Evolutionary conservation across 129 eudicot species (phyloP).

Genomic region (Tagetes patula): DNA sequence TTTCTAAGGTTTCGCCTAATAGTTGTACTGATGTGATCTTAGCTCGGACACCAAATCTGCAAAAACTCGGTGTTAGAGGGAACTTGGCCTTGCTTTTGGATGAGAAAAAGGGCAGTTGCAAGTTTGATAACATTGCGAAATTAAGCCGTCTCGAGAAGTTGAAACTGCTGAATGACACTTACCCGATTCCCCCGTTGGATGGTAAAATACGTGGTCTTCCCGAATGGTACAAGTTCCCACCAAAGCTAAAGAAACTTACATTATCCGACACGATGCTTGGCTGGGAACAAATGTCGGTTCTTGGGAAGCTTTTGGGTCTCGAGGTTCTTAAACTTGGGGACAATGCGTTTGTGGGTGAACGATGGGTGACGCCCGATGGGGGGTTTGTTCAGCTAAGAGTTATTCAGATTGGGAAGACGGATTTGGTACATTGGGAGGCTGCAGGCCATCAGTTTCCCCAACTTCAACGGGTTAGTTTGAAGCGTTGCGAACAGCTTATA

Average conservation of each 20-base stretch:
- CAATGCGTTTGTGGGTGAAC: slow-evolving; percentile 46
- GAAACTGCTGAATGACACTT: slow-evolving; percentile 47
- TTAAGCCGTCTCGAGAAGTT: slow-evolving; percentile 42
- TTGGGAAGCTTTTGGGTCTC: slow-evolving; percentile 46
- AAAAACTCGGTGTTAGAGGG: slow-evolving; percentile 50
- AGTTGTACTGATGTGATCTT: slow-evolving; percentile 40
- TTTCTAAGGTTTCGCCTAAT: slow-evolving; percentile 30
- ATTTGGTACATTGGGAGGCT: slow-evolving; percentile 49
- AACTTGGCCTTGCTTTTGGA: slow-evolving; percentile 37
- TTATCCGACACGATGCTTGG: slow-evolving; percentile 39
- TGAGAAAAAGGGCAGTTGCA: slow-evolving; percentile 34
- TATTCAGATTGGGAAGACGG: slow-evolving; percentile 42
- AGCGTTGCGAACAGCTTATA: slow-evolving; percentile 34
- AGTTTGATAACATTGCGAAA: slow-evolving; percentile 36
- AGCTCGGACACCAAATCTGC: slow-evolving; percentile 40
- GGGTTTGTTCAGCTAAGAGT: slow-evolving; percentile 44
- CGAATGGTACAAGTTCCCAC: slow-evolving; percentile 33
- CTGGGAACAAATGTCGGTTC: slow-evolving; percentile 51
- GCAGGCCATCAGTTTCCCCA: slow-evolving; percentile 46
- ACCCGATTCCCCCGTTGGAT: slow-evolving; percentile 34
- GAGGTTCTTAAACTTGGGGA: slow-evolving; percentile 56
- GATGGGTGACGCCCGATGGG: slow-evolving; percentile 46
- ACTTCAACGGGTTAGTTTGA: slow-evolving; percentile 39
- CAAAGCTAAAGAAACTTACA: slow-evolving; percentile 42
- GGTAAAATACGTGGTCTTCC: slow-evolving; percentile 31